Percentiles rank a stretch among this genome's conserved stretches.
Conservation (phyloP, 176 grass and related monocot species). For the Oryza officinalis region DNA sequence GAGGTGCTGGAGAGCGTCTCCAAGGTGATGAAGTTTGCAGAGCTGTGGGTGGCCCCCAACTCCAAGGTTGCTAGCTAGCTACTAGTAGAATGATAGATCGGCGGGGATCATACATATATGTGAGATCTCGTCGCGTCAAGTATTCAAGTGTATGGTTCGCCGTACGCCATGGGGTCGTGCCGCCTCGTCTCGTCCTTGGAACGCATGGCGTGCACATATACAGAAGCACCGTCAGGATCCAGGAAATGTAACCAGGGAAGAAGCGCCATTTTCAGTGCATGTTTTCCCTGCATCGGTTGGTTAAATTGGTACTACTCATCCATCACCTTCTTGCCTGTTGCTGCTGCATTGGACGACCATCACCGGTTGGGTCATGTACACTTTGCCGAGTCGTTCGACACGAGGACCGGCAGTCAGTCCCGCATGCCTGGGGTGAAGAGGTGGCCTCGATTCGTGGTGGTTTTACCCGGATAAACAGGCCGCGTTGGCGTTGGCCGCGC, state of each 20-base stretch:
- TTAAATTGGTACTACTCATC: too few relatives aligned
- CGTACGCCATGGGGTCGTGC: neutral
- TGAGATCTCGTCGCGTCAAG: neutral
- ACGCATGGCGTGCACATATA: neutral
- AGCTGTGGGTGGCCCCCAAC: slow-evolving; percentile 56
- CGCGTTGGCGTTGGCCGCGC: too few relatives aligned
- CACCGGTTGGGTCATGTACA: too few relatives aligned
- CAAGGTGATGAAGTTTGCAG: slow-evolving; percentile 86
- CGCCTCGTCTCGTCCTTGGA: neutral
- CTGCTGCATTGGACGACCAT: too few relatives aligned
- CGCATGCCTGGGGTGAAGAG: too few relatives aligned
- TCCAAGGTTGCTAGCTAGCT: neutral
- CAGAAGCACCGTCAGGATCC: neutral
- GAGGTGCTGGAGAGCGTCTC: slow-evolving; percentile 85
- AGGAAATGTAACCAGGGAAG: neutral
- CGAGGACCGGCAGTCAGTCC: too few relatives aligned
- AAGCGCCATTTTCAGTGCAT: neutral
- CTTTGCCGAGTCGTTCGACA: too few relatives aligned
- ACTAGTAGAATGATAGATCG: neutral
- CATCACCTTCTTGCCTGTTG: too few relatives aligned
- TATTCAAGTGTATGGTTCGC: neutral
- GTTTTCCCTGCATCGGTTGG: neutral
- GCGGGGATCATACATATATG: neutral
- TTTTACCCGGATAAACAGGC: too few relatives aligned
- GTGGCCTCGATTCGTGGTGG: too few relatives aligned